A percentile compares a stretch with the other conserved stretches of the same genome.
These are phyloP conservation scores for Elongisporangium anandrum DNA, from an alignment of 352 stramenopile genomes.

Conservation along the genomic window DNA sequence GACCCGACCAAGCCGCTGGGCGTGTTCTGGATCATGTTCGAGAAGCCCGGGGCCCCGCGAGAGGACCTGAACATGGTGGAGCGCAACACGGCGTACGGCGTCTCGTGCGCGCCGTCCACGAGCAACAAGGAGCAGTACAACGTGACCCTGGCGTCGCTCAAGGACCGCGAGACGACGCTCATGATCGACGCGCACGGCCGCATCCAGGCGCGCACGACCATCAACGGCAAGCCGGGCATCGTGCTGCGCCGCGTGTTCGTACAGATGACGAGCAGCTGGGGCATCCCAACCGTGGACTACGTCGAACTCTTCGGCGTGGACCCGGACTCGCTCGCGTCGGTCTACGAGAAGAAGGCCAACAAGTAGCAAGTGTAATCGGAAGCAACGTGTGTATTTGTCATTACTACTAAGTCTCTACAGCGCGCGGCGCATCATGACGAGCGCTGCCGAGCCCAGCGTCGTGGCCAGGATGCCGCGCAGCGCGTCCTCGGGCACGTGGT, in stretches of 20 bases:
- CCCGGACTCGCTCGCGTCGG: slow-evolving; percentile 41
- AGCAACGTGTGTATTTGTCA: slow-evolving; percentile 12
- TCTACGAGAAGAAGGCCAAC: slow-evolving; percentile 86
- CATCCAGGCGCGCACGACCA: slow-evolving; percentile 61
- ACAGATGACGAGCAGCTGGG: slow-evolving; percentile 80
- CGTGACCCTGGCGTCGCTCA: slow-evolving; percentile 54
- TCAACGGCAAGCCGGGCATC: slow-evolving; percentile 58
- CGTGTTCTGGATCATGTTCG: slow-evolving; percentile 87
- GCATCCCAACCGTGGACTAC: slow-evolving; percentile 77
- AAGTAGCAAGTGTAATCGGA: slow-evolving; percentile 27
- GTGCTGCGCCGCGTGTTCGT: slow-evolving; percentile 77
- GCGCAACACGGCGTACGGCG: slow-evolving; percentile 78
- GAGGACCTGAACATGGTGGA: slow-evolving; percentile 87
- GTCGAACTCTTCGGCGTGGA: slow-evolving; percentile 81
- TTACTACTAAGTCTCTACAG: slow-evolving; percentile 28
- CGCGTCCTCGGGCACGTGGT: slow-evolving; percentile 68
- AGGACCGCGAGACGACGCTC: slow-evolving; percentile 60
- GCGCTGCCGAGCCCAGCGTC: slow-evolving; percentile 59
- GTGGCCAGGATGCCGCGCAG: slow-evolving; percentile 68
- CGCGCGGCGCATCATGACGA: slow-evolving; percentile 78
- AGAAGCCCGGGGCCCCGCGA: slow-evolving; percentile 57
- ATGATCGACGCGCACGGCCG: slow-evolving; percentile 52
- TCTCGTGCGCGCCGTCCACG: slow-evolving; percentile 30
- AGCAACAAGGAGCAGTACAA: slow-evolving; percentile 36
- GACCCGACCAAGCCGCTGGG: slow-evolving; percentile 59